phyloP scores from a whole-genome alignment of 805 yeast genomes.

The Cyberlindnera sargentensis region DNA sequence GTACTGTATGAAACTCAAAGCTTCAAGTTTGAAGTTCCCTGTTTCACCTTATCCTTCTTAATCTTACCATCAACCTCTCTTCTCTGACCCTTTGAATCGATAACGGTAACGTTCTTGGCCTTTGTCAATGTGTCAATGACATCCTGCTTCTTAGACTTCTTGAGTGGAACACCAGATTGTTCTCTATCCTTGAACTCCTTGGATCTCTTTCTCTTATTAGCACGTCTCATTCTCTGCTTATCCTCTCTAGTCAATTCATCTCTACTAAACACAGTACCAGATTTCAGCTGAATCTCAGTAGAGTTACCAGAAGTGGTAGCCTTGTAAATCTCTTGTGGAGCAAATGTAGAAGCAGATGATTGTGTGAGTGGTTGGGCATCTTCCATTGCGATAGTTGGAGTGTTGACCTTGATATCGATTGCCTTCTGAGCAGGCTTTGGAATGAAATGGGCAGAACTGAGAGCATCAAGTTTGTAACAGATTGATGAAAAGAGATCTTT shows the following conservation, averaged over 20 bases:
- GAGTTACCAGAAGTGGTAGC: slow-evolving; percentile 37
- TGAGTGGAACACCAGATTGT: slow-evolving; percentile 25
- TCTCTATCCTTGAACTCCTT: slow-evolving; percentile 36
- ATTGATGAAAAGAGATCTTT: slow-evolving; percentile 54
- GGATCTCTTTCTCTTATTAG: slow-evolving; percentile 74
- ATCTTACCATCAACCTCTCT: slow-evolving; percentile 66
- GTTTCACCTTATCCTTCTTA: slow-evolving; percentile 33
- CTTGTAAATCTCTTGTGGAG: slow-evolving; percentile 90
- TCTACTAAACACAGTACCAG: slow-evolving; percentile 76
- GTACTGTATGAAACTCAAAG: slow-evolving; percentile 5
- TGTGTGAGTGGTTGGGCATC: slow-evolving; percentile 91
- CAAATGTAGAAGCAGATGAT: slow-evolving; percentile 66
- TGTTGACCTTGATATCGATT: slow-evolving; percentile 74
- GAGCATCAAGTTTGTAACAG: slow-evolving; percentile 71
- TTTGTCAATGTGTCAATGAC: slow-evolving; percentile 64
- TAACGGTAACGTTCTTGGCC: slow-evolving; percentile 72
- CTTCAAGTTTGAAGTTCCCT: slow-evolving; percentile 20
- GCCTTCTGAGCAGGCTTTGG: slow-evolving; percentile 84
- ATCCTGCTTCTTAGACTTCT: slow-evolving; percentile 50
- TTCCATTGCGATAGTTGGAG: slow-evolving; percentile 84
- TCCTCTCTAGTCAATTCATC: slow-evolving; percentile 81
- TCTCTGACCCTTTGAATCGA: slow-evolving; percentile 69
- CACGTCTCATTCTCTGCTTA: slow-evolving; percentile 78
- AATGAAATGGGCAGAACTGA: slow-evolving; percentile 89
- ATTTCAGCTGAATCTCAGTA: slow-evolving; percentile 61